Evolutionary conservation across 495 filamentous ascomycete genomes (phyloP), one percentile per base, ranked within the genome.

Genomic region (Neurospora sublineolata): DNA sequence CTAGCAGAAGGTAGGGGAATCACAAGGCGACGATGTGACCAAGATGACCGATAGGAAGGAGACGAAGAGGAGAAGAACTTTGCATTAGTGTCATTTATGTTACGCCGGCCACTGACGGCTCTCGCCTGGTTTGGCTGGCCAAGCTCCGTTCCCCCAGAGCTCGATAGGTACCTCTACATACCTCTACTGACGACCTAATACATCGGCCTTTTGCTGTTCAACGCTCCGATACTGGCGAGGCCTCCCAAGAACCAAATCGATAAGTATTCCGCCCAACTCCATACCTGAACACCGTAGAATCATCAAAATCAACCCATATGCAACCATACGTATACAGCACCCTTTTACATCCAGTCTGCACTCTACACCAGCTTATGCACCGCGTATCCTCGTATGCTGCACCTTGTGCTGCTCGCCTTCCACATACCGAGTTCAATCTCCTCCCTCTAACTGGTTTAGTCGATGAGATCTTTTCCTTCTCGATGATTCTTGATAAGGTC

Each of bases 401-500:
- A 52, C 44, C n/a, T 52, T 52, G 44, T 52, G 20, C 20, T 52
- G 4, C 44, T 52, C 44, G 7, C 44, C 20, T 52, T 2, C 44
- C n/a, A 20, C 44, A 52, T 23, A 8, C 40, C n/a, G 9, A 46
- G 3, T 4, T 46, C n/a, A 52, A 27, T 6, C 46, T 5, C 20
- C 11, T 27, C 10, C 20, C 11, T 42, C 5, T 18, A 33, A 9
- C 18, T n/a, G 0, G 2, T 18, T 72, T 69, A 79, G 37, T 79
- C 78, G 11, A 79, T 73, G 11, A 79, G 72, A 41, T 78, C 76
- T 68, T 73, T 67, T 39, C 78, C 78, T 60, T 79, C 78, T 10
- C 74, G 70, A 40, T 78, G 70, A 70, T 77, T 79, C 37, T 79
- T 79, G 36, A 78, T 60, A n/a, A 72, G 72, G 69, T 79, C 78